Base-by-base conservation (phyloP, 2,329 filamentous ascomycete genomes). In the Lasiodiplodia sp. region DNA sequence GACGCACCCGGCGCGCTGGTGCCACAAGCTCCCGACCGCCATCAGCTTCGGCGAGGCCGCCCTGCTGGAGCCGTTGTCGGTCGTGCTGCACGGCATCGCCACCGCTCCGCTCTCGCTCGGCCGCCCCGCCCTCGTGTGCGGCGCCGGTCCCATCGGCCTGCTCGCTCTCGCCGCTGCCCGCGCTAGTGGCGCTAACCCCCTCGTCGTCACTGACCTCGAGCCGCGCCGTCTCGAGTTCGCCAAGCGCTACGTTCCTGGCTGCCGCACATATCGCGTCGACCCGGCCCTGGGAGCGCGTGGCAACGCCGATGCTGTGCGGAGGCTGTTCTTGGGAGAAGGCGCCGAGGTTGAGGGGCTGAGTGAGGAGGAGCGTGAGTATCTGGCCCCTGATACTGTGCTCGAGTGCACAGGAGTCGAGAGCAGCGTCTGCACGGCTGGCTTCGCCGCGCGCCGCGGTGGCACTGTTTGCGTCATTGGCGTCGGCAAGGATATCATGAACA, bases 391-490 rank as follows among this genome's bases (percentile, higher is more conserved):
- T 14, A 85, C 85, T 0, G 85, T 90, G 2, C 81, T 91, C 2
- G 89, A 91, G 77, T 91, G 89, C 72, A 91, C 89, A 0, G 89
- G 89, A 0, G 85, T 90, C 0, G 88, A 91, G 77, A 88, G 83
- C 72, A 90, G 87, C 72, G 82, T 91, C 10, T 81, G 83, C 69
- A 89, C 87, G 3, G 88, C 87, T 1, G 83, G 84, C 6, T 90
- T 84, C 70, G 82, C 84, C 10, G 87, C 83, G 5, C 80, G 88
- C 21, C 81, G 87, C 66, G 88, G 88, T 5, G 89, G 89, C 0
- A 83, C 83, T 0, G 80, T 91, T 23, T 87, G 90, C 79, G 87
- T 90, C 1, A 88, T 91, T 70, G 89, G 89, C 0, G 89, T 91
- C 0, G 88, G 88, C 1, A 85, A 81, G 70, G 79, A 84, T 31